Base-by-base conservation (phyloP, 2,329 filamentous ascomycete genomes). In the Verticillium isaacii region DNA sequence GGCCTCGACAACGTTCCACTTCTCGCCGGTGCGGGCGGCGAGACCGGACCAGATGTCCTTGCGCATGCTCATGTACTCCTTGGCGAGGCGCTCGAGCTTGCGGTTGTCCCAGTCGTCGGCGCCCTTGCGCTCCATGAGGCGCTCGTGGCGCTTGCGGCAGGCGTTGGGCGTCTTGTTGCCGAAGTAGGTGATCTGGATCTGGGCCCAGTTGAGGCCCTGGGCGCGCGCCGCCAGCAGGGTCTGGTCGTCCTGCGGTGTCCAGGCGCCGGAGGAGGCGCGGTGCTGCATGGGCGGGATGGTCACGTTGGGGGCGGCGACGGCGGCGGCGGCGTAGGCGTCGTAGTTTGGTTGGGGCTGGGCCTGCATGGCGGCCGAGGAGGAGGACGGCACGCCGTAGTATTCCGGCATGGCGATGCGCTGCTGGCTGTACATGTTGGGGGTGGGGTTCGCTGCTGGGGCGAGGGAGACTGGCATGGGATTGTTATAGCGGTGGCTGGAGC, bases 101-200 rank as follows among this genome's bases (percentile, higher is more conserved):
- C 88, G 80, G 23, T 84, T 84, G 69, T 94, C 90, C 89, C 91
- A 95, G 69, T 93, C 89, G 68, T 92, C 89, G 57, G 87, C 85
- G 62, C 88, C 87, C 71, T 82, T 83, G 66, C 89, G 86, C 76
- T 94, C 90, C 82, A 94, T 88, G 66, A 96, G 78, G 50, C 92
- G 84, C 76, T 96, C 92, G 70, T 96, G 92, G 61, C 92, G 86
- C 78, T 96, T 96, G 66, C 92, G 90, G 77, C 92, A 96, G 19
- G 93, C 93, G 73, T 95, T 95, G 62, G 89, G 79, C 9, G 85
- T 87, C 79, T 96, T 96, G 72, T 77, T 82, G 1, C 89, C 89
- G 73, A 96, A 96, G 75, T 92, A 86, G 64, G 83, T 85, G 64
- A 82, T 81, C 68, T 92, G 88, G 71, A 96, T 95, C 68, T 91